Evolutionary conservation across 768 basidiomycete species (phyloP), one percentile per base, ranked within the genome.

Genomic region (Terana coerulea): DNA sequence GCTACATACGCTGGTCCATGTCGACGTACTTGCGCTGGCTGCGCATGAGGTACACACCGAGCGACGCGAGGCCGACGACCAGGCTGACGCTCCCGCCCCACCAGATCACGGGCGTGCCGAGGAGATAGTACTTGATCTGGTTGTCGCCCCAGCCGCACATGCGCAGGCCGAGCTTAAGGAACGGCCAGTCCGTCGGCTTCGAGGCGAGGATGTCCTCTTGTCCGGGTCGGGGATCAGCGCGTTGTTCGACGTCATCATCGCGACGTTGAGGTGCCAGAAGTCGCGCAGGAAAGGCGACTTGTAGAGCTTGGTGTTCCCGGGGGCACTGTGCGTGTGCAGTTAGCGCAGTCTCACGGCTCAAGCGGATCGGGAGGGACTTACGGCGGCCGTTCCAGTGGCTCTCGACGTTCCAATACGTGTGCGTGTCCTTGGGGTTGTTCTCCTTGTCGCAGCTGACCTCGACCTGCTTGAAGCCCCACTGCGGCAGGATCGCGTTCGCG

Each of bases 201-300:
- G 93, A 95, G 0, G 95, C 97, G 46, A 99, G 83, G 64, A 98
- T 92, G 66, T 99, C 97, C 60, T 95, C 92, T 98, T 98, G 75
- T 99, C 97, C 0, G 95, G 93, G 62, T 99, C 94, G 1, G 97
- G 97, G 34, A 98, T 68, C 49, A 99, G 85, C 0, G 97, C 95
- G 64, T 99, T 99, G 74, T 99, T 99, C 4, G 97, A 98, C 0
- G 95, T 97, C 91, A 95, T 94, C 97, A 99, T 99, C 7, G 95
- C 97, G 22, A 99, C 92, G 63, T 99, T 99, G 51, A 99, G 81
- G 66, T 99, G 95, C 86, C 92, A 95, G 70, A 99, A 99, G 71
- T 99, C 95, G 46, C 89, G 85, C 40, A 95, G 71, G 79, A 99
- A 99, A 0, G 95, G 88, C 1, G 95, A 95, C 33, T 72, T 77